phyloP scores from a whole-genome alignment of 2,329 filamentous ascomycete genomes.

The Sphaerulina musiva region DNA sequence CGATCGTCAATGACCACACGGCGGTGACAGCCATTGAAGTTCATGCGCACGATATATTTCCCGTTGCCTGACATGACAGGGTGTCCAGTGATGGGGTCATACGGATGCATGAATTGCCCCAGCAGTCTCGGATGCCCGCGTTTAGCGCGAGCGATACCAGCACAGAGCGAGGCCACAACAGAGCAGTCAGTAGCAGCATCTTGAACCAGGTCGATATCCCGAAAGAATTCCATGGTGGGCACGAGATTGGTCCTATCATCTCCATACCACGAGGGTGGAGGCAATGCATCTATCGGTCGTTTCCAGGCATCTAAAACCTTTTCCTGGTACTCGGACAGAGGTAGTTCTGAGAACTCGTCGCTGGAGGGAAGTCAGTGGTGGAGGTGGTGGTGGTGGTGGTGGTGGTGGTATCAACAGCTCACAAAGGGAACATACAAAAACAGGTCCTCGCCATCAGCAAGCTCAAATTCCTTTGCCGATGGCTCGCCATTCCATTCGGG shows the following conservation, averaged over 20 bases:
- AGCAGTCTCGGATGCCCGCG: slow-evolving; percentile 67
- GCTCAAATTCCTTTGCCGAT: slow-evolving; percentile 54
- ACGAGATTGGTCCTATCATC: slow-evolving; percentile 29
- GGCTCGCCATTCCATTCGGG: slow-evolving; percentile 73
- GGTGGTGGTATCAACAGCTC: slow-evolving; percentile 1
- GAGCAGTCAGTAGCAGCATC: slow-evolving; percentile 96
- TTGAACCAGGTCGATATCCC: slow-evolving; percentile 77
- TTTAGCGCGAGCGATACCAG: slow-evolving; percentile 63
- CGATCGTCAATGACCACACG: slow-evolving; percentile 84
- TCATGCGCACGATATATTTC: slow-evolving; percentile 84
- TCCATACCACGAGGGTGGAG: slow-evolving; percentile 38
- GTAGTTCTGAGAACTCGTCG: slow-evolving; percentile 58
- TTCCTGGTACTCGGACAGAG: slow-evolving; percentile 66
- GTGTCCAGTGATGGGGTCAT: slow-evolving; percentile 51
- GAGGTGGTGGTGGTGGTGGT: slow-evolving; percentile 7
- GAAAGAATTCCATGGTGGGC: slow-evolving; percentile 52
- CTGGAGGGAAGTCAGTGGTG: slow-evolving; percentile 40
- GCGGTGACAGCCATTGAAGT: slow-evolving; percentile 91
- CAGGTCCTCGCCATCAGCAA: slow-evolving; percentile 42
- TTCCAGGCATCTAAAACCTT: slow-evolving; percentile 80
- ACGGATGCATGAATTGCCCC: slow-evolving; percentile 67
- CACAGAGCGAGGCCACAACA: slow-evolving; percentile 90
- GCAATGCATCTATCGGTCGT: slow-evolving; percentile 63
- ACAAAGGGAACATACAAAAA: slow-evolving; percentile 54
- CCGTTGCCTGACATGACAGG: slow-evolving; percentile 68